phyloP scores from a whole-genome alignment of 139 green algal genomes.

The Ostreobium quekettii region DNA sequence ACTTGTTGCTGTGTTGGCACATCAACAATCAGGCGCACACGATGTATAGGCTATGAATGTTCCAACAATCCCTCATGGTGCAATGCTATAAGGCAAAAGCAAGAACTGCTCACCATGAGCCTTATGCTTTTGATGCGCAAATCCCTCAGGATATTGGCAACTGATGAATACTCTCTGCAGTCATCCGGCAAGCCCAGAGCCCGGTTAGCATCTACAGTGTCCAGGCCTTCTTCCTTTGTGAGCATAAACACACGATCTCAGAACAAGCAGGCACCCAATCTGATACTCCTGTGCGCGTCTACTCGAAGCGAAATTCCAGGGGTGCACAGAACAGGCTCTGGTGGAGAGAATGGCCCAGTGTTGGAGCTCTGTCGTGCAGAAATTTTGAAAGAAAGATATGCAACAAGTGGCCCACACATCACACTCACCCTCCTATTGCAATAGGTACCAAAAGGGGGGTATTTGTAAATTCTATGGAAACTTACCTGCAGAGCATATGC shows the following conservation, averaged over 20 bases:
- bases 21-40: too few relatives aligned
- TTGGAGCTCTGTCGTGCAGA: not conserved
- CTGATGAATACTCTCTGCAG: constrained; percentile 82
- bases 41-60: too few relatives aligned
- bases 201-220: constrained; percentile 92
- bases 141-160: constrained; percentile 80
- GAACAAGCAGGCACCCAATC: not conserved
- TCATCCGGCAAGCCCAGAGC: constrained; percentile 87
- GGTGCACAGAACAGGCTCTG: too few relatives aligned
- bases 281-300: too few relatives aligned
- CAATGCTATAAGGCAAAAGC: too few relatives aligned
- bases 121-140: constrained; percentile 62
- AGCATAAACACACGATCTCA: constrained; percentile 2
- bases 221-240: constrained; percentile 72
- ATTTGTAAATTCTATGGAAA: not conserved
- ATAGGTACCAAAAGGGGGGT: not conserved
- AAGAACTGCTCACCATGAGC: constrained; percentile 65
- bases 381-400: not conserved
- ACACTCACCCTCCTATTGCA: too few relatives aligned
- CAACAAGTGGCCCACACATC: not conserved
- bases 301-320: too few relatives aligned
- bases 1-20: too few relatives aligned
- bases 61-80: too few relatives aligned
- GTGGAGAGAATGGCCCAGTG: not conserved
- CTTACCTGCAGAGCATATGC: constrained; percentile 80